Evolutionary conservation across 2,329 filamentous ascomycete species (phyloP).

Genomic region (Parastagonospora avenae): DNA sequence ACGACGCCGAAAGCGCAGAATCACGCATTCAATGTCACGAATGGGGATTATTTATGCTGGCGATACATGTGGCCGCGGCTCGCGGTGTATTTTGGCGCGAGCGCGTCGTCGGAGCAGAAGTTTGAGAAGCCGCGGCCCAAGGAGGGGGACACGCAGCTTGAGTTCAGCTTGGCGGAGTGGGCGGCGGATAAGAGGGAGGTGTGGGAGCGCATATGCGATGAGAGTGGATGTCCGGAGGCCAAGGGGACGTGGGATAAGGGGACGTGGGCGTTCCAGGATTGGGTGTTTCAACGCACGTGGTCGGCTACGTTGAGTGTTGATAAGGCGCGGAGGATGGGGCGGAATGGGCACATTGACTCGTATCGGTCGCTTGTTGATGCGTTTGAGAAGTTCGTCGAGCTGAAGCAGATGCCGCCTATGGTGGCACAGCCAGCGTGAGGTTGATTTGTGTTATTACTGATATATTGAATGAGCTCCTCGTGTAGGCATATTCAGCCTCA

Average conservation of each 20-base stretch:
- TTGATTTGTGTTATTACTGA: too few species aligned
- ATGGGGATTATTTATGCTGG: slow-evolving; percentile 10
- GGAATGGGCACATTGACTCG: slow-evolving; percentile 1
- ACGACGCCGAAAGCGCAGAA: slow-evolving; percentile 1
- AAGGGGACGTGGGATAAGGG: background rate
- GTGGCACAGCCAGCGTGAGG: background rate
- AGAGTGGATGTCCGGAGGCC: background rate
- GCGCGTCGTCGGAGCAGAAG: background rate
- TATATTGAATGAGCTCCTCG: too few species aligned
- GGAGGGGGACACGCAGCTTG: slow-evolving; percentile 2
- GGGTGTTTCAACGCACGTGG: background rate
- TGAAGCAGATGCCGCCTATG: background rate
- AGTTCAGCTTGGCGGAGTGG: slow-evolving; percentile 3
- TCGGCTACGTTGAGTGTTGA: background rate
- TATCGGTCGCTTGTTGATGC: background rate
- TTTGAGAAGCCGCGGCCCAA: slow-evolving; percentile 1
- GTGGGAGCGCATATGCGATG: slow-evolving; percentile 1
- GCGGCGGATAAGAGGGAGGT: slow-evolving; percentile 1
- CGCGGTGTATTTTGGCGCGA: slow-evolving; percentile 1
- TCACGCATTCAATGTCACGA: slow-evolving; percentile 10
- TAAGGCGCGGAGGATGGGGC: background rate
- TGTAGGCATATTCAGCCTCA: too few species aligned
- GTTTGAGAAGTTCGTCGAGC: background rate
- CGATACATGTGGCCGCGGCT: slow-evolving; percentile 7
- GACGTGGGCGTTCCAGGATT: background rate